These are phyloP conservation scores for Camelina hispida DNA, from an alignment of 345 rosid genomes.

Conservation along the genomic window DNA sequence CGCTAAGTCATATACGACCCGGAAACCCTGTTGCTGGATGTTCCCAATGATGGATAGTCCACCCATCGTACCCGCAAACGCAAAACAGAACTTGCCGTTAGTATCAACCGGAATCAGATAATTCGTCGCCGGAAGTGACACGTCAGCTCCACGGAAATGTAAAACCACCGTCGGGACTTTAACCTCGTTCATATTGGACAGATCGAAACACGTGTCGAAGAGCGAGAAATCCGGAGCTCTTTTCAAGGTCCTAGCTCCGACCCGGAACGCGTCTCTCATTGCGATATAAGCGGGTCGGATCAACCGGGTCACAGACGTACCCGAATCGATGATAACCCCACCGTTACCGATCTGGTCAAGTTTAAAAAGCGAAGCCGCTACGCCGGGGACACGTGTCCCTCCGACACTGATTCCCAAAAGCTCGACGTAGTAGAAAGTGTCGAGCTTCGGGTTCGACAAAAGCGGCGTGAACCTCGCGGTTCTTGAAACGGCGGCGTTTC, in stretches of 20 bases:
- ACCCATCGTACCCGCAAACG: conserved; percentile 90
- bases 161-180: conserved; percentile 82
- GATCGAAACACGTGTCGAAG: conserved; percentile 86
- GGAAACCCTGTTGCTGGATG: conserved; percentile 96
- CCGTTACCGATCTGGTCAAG: conserved; percentile 77
- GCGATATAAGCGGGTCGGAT: conserved; percentile 73
- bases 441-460: conserved; percentile 77
- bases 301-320: conserved; percentile 81
- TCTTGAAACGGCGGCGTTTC: conserved; percentile 73
- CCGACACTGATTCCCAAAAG: conserved; percentile 90
- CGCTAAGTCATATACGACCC: conserved; percentile 77
- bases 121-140: conserved; percentile 86
- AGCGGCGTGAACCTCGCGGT: conserved; percentile 80
- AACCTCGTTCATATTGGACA: conserved; percentile 64
- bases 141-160: conserved; percentile 70
- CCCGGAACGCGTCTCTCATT: conserved; percentile 67
- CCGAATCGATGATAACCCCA: conserved; percentile 91
- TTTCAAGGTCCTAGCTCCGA: conserved; percentile 53
- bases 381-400: conserved; percentile 73
- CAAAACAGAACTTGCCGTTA: conserved; percentile 83
- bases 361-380: conserved; percentile 72
- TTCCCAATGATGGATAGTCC: conserved; percentile 90
- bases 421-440: conserved; percentile 90
- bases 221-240: conserved; percentile 63
- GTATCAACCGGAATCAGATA: conserved; percentile 84